Base-by-base conservation (phyloP, 192 early-diverging fungal species). In the Martensiomyces pterosporus region DNA sequence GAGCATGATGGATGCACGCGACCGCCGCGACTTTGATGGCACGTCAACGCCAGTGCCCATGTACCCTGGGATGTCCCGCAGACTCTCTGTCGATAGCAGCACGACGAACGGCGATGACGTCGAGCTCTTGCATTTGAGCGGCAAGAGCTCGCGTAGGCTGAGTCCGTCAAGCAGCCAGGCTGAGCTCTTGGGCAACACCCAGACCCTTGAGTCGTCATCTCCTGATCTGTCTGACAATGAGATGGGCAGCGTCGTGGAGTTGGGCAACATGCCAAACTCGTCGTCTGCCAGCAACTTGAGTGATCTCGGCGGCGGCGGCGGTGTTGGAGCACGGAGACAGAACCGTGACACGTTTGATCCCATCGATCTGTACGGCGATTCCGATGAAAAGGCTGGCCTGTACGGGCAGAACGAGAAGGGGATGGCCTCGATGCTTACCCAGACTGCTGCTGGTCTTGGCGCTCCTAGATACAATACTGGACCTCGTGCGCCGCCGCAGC, bases 11-110 rank as follows among this genome's bases (percentile, higher is more conserved):
- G 70, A 74, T 26, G 70, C 56, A 29, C 70, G 60, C 51, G 70
- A 74, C 29, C 64, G 58, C 2, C 64, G 54, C 23, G 70, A 74
- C 54, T 74, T 74, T 65, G 70, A 74, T 37, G 70, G 70, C 34
- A 49, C 70, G 0, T 27, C 54, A 3, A 59, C 70, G 38, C 64
- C 70, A 2, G 36, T 47, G 14, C 58, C 57, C 15, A 48, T n/a
- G 35, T 17, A 27, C 46, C n/a, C 19, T 23, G 62, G 51, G 6
- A 45, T 65, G 36, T 32, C 39, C 14, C 58, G 69, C 43, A 53
- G 64, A 26, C 58, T 54, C 51, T 73, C 69, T 35, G 47, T 62
- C 10, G 63, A 66, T 24, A 73, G 69, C 55, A 66, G 50, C 24
- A 27, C 18, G 3, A 54, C 50, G n/a, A 43, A 40, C 15, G 54